A percentile compares a stretch with the other conserved stretches of the same genome.
Conservation (phyloP, 1,284 basidiomycete species). For the Trichosporon sp. region DNA sequence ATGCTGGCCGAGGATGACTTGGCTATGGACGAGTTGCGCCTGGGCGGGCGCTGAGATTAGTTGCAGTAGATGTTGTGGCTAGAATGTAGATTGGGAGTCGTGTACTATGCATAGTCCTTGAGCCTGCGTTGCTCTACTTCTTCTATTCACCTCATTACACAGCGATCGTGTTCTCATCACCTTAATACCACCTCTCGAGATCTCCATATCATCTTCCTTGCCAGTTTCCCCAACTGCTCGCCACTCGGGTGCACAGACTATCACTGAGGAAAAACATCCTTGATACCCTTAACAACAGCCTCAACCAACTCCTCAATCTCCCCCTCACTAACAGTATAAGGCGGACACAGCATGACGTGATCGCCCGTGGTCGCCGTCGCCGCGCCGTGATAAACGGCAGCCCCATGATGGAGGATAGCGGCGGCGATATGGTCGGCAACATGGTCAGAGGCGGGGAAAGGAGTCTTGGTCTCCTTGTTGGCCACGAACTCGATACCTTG, state of each 20-base stretch:
- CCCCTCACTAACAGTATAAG: slow-evolving; percentile 30
- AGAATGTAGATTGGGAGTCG: neutral
- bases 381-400: slow-evolving; percentile 26
- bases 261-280: slow-evolving; percentile 11
- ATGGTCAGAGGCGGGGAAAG: slow-evolving; percentile 22
- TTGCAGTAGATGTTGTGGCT: neutral
- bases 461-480: slow-evolving; percentile 24
- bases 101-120: neutral
- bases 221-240: too few relatives aligned
- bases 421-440: slow-evolving; percentile 23
- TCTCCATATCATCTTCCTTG: too few relatives aligned
- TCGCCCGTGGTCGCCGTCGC: slow-evolving; percentile 21
- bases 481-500: slow-evolving; percentile 68
- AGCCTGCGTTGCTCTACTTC: too few relatives aligned
- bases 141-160: too few relatives aligned
- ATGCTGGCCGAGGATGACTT: slow-evolving; percentile 15
- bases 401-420: slow-evolving; percentile 25
- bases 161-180: too few relatives aligned
- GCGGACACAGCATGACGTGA: slow-evolving; percentile 38
- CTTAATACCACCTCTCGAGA: too few relatives aligned
- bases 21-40: neutral
- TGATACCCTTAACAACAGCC: slow-evolving; percentile 20
- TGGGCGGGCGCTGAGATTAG: neutral
- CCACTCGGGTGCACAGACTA: too few relatives aligned
- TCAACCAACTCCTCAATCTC: slow-evolving; percentile 22